Evolutionary conservation across 495 filamentous ascomycete species (phyloP), one percentile per base, ranked within the genome.

Genomic region (Podospora pseudoanserina): DNA sequence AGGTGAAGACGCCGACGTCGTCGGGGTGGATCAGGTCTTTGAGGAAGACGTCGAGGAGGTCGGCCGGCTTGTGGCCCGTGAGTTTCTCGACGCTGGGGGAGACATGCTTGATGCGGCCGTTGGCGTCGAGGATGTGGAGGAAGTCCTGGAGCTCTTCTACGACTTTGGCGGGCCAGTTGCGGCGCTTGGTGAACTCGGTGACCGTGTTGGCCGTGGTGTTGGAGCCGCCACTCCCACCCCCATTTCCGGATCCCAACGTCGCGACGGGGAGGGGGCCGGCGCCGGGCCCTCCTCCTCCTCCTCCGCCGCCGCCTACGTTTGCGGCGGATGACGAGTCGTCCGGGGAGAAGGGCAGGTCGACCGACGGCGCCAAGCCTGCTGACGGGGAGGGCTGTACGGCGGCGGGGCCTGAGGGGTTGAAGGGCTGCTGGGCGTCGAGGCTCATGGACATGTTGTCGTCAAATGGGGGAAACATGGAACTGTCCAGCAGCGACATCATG

Each of bases 91-190:
- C 85, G 19, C 92, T 96, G 2, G 92, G 91, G 26, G 94, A 96
- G 4, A 89, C 88, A 75, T 96, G 96, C 64, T 88, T 85, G 65
- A 99, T 90, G 65, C 89, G 85, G 23, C 94, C 92, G 71, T 95
- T 88, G 5, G 92, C 86, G 54, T 91, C 93, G 44, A 98, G 85
- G 54, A 99, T 91, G 68, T 97, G 88, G 30, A 97, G 78, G 70
- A 97, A 87, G 76, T 97, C 95, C 71, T 90, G 90, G 71, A 99
- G 83, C 80, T 97, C 95, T 73, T 93, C 91, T 19, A 99, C 81
- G 3, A 97, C 90, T 55, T 91, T 88, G 72, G 93, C 90, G 4
- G 92, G 89, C 95, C 95, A 98, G 72, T 94, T 94, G 63, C 89
- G 86, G 65, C 93, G 83, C 78, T 92, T 94, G 49, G 91, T 94